A percentile compares a stretch with the other conserved stretches of the same genome.
phyloP scores from a whole-genome alignment of 306 rosid species.

The Quercus bicolor region DNA sequence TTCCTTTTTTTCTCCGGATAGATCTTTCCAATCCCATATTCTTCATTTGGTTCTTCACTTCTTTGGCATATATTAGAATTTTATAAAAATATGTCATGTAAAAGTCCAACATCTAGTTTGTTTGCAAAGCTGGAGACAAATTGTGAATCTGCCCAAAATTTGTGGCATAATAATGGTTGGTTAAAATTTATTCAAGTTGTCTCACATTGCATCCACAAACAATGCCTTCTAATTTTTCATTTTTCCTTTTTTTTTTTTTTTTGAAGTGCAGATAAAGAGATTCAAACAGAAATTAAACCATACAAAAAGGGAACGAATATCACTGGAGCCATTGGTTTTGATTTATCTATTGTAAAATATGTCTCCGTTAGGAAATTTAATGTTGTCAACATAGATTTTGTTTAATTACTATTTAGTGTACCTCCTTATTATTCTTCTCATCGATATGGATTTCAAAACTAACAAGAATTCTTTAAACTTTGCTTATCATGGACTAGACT shows the following conservation, averaged over 20 bases:
- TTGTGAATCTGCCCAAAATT: neutral
- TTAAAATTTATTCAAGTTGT: neutral
- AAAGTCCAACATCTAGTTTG: neutral
- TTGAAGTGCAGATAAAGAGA: too few species aligned
- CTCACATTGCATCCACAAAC: neutral
- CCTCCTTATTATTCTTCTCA: too few species aligned
- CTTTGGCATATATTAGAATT: neutral
- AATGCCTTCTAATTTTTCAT: neutral
- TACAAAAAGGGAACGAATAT: too few species aligned
- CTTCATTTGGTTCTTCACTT: neutral
- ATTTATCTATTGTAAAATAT: neutral
- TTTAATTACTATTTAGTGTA: too few species aligned
- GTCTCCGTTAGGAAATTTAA: too few species aligned
- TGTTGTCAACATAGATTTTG: too few species aligned
- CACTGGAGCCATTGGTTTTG: too few species aligned
- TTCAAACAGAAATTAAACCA: too few species aligned
- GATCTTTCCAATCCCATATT: neutral
- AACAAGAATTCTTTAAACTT: too few species aligned
- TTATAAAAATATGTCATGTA: neutral
- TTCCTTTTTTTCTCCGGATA: neutral
- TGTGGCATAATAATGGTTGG: neutral
- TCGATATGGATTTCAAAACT: too few species aligned
- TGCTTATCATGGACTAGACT: too few species aligned
- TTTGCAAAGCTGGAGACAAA: neutral
- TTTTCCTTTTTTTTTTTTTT: too few species aligned